Base-by-base conservation (phyloP, 2,329 filamentous ascomycete species). In the Raffaelea albimanens region DNA sequence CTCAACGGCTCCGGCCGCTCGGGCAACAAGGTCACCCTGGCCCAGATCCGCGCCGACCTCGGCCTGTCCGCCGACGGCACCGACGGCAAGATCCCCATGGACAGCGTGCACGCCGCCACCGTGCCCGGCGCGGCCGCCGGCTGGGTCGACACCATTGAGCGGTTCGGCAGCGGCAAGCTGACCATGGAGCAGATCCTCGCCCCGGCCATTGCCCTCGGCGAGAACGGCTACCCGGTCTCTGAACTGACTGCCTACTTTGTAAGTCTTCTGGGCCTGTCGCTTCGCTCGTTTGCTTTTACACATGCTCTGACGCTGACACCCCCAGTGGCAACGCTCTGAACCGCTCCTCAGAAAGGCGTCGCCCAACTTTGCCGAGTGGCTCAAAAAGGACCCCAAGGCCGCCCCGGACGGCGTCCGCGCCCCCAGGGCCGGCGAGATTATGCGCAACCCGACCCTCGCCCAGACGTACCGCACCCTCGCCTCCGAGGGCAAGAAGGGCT, bases 1-100 rank as follows among this genome's bases (percentile, higher is more conserved):
- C 70, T 97, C 64, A 98, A 98, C 64, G 93, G 90, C 19, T 96
- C 90, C 1, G 93, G 93, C n/a, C 82, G 93, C 23, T 80, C 88
- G 3, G 82, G 86, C 4, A 72, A 67, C 45, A 80, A 83, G 34
- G 80, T 70, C 53, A 85, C 82, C 0, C 72, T 94, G 1, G 82
- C 88, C 46, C 73, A 71, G 29, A 75, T 95, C 47, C 78, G 86
- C 21, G 73, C 75, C 48, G 82, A 85, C 53, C 71, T 97, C 21
- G 80, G 78, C 0, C 58, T 93, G 14, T 69, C 73, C 2, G 73
- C 78, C 8, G 79, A 74, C 13, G 66, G 76, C 29, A 8, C 29
- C 3, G 38, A n/a, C 5, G 52, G 49, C 49, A 10, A 33, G 16
- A 55, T 55, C 36, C 89, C 90, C 16, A 79, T 84, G 68, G 66